These are phyloP conservation scores for Aureobasidium leucospermi DNA, from an alignment of 2,329 filamentous ascomycete genomes.

Conservation along the genomic window DNA sequence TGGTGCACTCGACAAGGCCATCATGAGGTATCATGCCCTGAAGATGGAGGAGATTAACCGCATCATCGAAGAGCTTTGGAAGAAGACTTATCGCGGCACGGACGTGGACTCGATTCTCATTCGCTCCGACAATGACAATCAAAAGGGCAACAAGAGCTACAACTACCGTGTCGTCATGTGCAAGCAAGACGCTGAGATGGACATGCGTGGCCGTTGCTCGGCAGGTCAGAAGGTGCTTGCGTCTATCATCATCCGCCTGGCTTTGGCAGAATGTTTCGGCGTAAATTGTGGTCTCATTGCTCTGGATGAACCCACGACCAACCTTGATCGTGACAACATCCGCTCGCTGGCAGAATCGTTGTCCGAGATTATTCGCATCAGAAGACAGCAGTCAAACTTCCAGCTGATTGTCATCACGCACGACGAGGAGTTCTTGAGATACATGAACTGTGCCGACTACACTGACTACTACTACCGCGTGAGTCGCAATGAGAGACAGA, in stretches of 20 bases:
- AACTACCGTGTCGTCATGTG: slow-evolving; percentile 98
- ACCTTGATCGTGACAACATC: slow-evolving; percentile 93
- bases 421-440: slow-evolving; percentile 88
- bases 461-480: slow-evolving; percentile 89
- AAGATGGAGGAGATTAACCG: slow-evolving; percentile 99
- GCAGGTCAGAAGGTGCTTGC: slow-evolving; percentile 95
- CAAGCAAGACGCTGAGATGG: slow-evolving; percentile 95
- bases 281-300: slow-evolving; percentile 94
- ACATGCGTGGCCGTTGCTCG: slow-evolving; percentile 96
- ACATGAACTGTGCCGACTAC: slow-evolving; percentile 93
- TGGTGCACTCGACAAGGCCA: slow-evolving; percentile 82
- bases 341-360: slow-evolving; percentile 76
- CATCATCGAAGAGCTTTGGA: slow-evolving; percentile 95
- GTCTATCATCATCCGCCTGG: slow-evolving; percentile 93
- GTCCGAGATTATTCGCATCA: slow-evolving; percentile 76
- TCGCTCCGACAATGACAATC: slow-evolving; percentile 77
- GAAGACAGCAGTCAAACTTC: slow-evolving; percentile 85
- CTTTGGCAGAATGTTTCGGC: slow-evolving; percentile 92
- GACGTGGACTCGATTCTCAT: slow-evolving; percentile 97
- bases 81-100: slow-evolving; percentile 90
- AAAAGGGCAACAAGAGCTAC: slow-evolving; percentile 71
- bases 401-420: slow-evolving; percentile 98
- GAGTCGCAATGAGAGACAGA: slow-evolving; percentile 72
- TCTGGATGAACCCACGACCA: slow-evolving; percentile 95
- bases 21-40: slow-evolving; percentile 91